Conservation (phyloP, 2,329 filamentous ascomycete species). For the Clonostachys rhizophaga region DNA sequence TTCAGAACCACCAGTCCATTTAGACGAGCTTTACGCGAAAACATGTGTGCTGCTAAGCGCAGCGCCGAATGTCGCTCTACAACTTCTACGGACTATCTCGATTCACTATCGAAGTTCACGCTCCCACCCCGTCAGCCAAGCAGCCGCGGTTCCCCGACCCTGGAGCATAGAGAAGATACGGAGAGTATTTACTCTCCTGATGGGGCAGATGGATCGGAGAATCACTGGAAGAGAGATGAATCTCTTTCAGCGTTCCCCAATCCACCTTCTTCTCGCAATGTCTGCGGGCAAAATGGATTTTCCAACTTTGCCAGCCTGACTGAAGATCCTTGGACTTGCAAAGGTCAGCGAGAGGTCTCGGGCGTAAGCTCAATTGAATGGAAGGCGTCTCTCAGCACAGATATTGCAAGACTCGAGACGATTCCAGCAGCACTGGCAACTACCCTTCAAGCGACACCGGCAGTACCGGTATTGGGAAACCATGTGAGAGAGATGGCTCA, state of each 20-base stretch:
- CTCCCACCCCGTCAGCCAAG: constrained; percentile 33
- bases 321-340: no score
- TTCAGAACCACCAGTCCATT: constrained; percentile 53
- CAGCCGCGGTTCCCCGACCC: constrained; percentile 29
- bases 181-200: constrained; percentile 44
- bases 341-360: constrained; percentile 21
- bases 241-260: no score
- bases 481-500: constrained; percentile 47
- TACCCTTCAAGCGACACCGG: not conserved
- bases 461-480: constrained; percentile 11
- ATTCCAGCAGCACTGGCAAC: not conserved
- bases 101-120: constrained; percentile 30
- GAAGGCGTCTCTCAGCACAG: constrained; percentile 49
- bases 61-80: not conserved
- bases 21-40: constrained; percentile 43
- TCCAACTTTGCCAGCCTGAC: no score
- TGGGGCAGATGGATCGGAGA: not conserved
- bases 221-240: no score
- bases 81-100: constrained; percentile 23
- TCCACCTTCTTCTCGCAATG: no score
- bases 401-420: constrained; percentile 40
- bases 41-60: constrained; percentile 30
- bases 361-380: constrained; percentile 45
- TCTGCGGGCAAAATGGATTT: no score
- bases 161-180: constrained; percentile 29